phyloP scores from a whole-genome alignment of 352 stramenopile genomes.

The Phytophthora vignae region DNA sequence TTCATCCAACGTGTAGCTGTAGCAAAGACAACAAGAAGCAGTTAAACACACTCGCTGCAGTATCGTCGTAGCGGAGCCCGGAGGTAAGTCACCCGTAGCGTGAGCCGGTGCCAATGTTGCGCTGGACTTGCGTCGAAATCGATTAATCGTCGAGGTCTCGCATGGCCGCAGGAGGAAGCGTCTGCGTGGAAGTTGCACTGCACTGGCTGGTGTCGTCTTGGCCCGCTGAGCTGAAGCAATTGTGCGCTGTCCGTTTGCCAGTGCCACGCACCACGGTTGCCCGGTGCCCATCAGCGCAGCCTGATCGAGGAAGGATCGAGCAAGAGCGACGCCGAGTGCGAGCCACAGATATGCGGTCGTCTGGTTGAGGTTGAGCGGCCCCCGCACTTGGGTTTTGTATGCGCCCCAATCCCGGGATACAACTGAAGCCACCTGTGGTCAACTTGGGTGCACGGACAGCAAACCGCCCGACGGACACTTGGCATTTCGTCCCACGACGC shows the following conservation, averaged over 20 bases:
- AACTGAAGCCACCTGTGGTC: conserved; percentile 15
- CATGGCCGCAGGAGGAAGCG: neutral
- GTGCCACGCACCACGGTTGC: neutral
- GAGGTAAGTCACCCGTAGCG: neutral
- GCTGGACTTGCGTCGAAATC: conserved; percentile 7
- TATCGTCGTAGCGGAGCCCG: no score
- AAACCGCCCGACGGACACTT: conserved; percentile 22
- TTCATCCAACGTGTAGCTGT: conserved; percentile 3
- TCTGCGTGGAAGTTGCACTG: neutral
- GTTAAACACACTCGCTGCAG: neutral
- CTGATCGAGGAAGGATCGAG: neutral
- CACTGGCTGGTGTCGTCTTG: no score
- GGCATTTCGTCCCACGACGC: conserved; percentile 7
- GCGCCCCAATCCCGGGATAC: conserved; percentile 21
- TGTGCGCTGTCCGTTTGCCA: neutral
- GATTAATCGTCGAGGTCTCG: conserved; percentile 10
- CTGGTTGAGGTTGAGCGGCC: neutral
- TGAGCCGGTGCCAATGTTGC: conserved; percentile 11
- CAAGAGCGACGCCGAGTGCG: neutral
- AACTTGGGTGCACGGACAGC: conserved; percentile 20
- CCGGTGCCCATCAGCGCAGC: neutral
- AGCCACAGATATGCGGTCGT: conserved; percentile 4
- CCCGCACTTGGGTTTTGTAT: no score
- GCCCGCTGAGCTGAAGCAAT: neutral
- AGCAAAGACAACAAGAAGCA: neutral